phyloP scores from a whole-genome alignment of 2,329 filamentous ascomycete genomes.

The Exophiala lecanii-corni region DNA sequence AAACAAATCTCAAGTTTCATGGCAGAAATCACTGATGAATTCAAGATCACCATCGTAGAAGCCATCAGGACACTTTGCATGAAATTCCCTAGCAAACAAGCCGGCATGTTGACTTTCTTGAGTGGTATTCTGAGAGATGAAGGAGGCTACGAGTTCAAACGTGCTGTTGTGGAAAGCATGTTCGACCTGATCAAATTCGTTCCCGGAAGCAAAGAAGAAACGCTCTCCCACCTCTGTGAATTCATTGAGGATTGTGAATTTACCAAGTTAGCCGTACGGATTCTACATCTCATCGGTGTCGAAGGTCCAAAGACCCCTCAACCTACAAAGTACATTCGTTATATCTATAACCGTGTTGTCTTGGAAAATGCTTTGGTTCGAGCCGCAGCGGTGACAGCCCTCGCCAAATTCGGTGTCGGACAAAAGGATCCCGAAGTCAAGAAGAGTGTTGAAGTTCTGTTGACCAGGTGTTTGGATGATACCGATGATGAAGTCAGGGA shows the following conservation, averaged over 20 bases:
- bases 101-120: constrained; percentile 94
- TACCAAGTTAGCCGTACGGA: constrained; percentile 92
- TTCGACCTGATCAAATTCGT: constrained; percentile 99
- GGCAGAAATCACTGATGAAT: constrained; percentile 98
- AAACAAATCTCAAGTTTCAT: constrained; percentile 98
- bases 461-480: constrained; percentile 91
- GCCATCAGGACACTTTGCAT: constrained; percentile 93
- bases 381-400: constrained; percentile 87
- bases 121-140: constrained; percentile 96
- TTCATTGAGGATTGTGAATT: constrained; percentile 99
- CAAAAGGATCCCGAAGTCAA: constrained; percentile 97
- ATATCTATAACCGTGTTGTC: constrained; percentile 98
- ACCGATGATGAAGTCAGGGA: constrained; percentile 97
- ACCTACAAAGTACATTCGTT: constrained; percentile 97
- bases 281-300: constrained; percentile 86
- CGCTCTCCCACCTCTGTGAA: constrained; percentile 91
- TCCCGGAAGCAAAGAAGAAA: constrained; percentile 74
- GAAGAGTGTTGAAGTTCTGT: constrained; percentile 85
- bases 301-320: constrained; percentile 94
- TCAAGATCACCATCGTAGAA: constrained; percentile 99
- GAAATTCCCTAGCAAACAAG: constrained; percentile 97
- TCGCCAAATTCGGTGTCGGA: constrained; percentile 95
- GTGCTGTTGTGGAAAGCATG: constrained; percentile 96
- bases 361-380: constrained; percentile 94
- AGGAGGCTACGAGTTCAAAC: constrained; percentile 97